These are phyloP conservation scores for Calonectria hongkongensis DNA, from an alignment of 2,329 filamentous ascomycete genomes.

Conservation along the genomic window DNA sequence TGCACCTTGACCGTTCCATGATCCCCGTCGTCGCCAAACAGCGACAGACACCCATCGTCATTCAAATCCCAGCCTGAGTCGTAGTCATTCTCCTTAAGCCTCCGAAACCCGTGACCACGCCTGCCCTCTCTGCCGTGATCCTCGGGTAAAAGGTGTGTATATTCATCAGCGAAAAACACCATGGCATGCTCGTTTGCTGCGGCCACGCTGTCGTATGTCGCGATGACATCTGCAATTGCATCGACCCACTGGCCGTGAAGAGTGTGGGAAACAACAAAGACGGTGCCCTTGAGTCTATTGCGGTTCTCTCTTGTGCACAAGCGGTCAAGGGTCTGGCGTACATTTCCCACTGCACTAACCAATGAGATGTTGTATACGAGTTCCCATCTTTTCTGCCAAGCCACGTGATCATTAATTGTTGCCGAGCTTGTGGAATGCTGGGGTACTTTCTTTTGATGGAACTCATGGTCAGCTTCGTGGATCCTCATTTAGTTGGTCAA, in stretches of 20 bases:
- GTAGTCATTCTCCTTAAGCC: neutral
- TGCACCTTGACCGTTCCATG: neutral
- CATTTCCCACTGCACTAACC: neutral
- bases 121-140: neutral
- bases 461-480: neutral
- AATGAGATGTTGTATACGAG: neutral
- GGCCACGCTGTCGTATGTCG: neutral
- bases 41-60: neutral
- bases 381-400: neutral
- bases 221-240: neutral
- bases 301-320: neutral
- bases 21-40: neutral
- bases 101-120: neutral
- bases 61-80: neutral
- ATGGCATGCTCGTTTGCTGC: conserved; percentile 1
- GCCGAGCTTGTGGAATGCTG: neutral
- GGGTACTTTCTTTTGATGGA: neutral
- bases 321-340: neutral
- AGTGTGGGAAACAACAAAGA: neutral
- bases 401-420: neutral
- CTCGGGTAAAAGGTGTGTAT: neutral
- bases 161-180: neutral
- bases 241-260: neutral
- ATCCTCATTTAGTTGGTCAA: neutral
- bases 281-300: neutral